Conservation (phyloP, 1,139 yeast species). For the Yamadazyma triangularis region DNA sequence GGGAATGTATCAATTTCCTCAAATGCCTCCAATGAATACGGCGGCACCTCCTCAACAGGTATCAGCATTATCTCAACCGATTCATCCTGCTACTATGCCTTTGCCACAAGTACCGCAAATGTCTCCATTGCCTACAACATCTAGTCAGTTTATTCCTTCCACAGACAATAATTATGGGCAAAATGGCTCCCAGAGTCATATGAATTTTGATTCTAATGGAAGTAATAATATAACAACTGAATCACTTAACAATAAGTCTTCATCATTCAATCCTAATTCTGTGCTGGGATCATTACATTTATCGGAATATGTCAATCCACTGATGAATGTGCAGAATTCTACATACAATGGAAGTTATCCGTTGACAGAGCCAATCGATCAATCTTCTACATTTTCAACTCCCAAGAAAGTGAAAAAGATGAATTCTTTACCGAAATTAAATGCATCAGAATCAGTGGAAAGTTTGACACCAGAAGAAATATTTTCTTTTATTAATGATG, state of each 20-base stretch:
- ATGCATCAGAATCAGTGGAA: conserved; percentile 13
- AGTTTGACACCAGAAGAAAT: conserved; percentile 14
- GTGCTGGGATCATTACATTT: too few relatives aligned
- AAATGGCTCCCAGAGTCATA: too few relatives aligned
- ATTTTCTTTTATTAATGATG: conserved; percentile 5
- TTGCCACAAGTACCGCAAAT: neutral
- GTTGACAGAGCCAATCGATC: conserved; percentile 1
- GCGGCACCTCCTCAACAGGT: too few relatives aligned
- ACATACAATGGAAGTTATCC: conserved; percentile 1
- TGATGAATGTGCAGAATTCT: too few relatives aligned
- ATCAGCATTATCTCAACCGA: neutral
- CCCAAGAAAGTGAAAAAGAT: conserved; percentile 2
- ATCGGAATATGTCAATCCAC: too few relatives aligned
- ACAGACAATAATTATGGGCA: too few relatives aligned
- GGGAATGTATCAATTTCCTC: too few relatives aligned
- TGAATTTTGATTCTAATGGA: too few relatives aligned
- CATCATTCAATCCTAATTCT: too few relatives aligned
- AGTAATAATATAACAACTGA: too few relatives aligned
- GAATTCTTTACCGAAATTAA: conserved; percentile 5
- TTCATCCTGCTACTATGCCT: neutral
- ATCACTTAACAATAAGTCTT: too few relatives aligned
- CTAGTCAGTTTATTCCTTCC: neutral
- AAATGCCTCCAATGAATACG: too few relatives aligned
- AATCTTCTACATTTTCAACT: conserved; percentile 1
- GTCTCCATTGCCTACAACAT: neutral